Percentiles rank a stretch among this genome's conserved stretches.
These are phyloP conservation scores for Carex kokanica DNA, from an alignment of 176 grass and related monocot species.

Conservation along the genomic window DNA sequence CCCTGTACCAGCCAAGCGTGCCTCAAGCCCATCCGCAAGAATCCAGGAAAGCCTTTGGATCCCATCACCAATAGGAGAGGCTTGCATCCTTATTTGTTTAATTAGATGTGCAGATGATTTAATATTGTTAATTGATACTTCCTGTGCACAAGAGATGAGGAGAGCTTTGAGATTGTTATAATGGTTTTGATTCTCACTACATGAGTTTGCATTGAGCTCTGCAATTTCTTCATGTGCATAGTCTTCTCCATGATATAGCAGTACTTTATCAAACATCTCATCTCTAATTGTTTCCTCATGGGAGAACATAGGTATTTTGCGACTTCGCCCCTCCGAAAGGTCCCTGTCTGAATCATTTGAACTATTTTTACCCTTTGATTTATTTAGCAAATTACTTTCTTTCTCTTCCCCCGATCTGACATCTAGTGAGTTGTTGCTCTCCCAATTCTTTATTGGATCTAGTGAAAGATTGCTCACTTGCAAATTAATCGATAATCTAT, in stretches of 20 bases:
- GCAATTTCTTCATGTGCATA: conserved; percentile 6
- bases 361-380: not conserved
- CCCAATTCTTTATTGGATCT: not conserved
- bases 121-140: conserved; percentile 15
- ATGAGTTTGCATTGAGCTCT: conserved; percentile 6
- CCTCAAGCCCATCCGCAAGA: conserved; percentile 53
- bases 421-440: not conserved
- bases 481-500: conserved; percentile 17
- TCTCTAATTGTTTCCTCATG: conserved; percentile 31
- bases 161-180: conserved; percentile 36
- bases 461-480: not conserved
- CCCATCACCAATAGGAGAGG: conserved; percentile 40
- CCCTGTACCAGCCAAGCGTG: conserved; percentile 48
- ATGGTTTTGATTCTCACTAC: conserved; percentile 26
- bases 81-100: conserved; percentile 47
- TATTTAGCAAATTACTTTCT: not conserved
- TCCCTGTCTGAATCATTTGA: conserved; percentile 27
- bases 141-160: conserved; percentile 48
- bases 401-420: not conserved
- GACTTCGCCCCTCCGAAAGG: conserved; percentile 30
- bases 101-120: conserved; percentile 23
- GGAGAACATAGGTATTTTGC: conserved; percentile 35
- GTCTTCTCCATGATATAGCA: conserved; percentile 25
- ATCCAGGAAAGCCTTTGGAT: conserved; percentile 43
- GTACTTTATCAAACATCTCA: conserved; percentile 49